Base-by-base conservation (phyloP, 805 yeast genomes). In the Kazachstania taianensis region DNA sequence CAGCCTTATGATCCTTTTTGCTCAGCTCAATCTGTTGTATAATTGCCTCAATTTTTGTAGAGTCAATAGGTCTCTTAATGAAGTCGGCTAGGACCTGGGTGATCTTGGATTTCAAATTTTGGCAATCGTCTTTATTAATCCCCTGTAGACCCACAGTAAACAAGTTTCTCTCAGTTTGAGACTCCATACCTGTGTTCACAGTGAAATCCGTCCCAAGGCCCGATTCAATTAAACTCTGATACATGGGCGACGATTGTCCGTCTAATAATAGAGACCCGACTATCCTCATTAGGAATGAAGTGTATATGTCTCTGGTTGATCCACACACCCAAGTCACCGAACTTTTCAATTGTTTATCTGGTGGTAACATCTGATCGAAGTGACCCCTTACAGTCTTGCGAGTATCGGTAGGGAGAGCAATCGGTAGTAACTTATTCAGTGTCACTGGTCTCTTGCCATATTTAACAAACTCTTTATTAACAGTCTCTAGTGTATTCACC, bases 251-350 rank as follows among this genome's bases (percentile, higher is more conserved):
- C 9, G 92, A 81, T 52, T 89, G 97, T 2, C 97, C 97, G 53
- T 84, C 95, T 45, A 79, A 72, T 23, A 92, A 63, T 35, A 92
- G 62, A 17, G 78, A 72, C 15, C 82, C 73, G 32, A 86, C 61
- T 7, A 86, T 63, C 39, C 78, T 79, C 68, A 86, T 65, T 30
- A 81, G 67, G 54, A 87, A 81, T 0, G 85, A 65, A 36, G 76
- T 79, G 49, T 81, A 80, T 7, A 70, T 66, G 47, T 81, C 78
- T 5, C 64, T 66, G 3, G 96, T 84, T 13, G 69, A 61, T 6
- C 94, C 95, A 42, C 82, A 73, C 43, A 73, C 66, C 97, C 97
- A 92, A 1, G 97, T 85, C 41, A 92, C 54, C 0, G 96, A 85
- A 1, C 81, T 63, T 54, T 86, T 85, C 52, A 69, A 64, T 57